Evolutionary conservation across 2,329 filamentous ascomycete species (phyloP), one percentile per base, ranked within the genome.

Genomic region (Fusarium sororula): DNA sequence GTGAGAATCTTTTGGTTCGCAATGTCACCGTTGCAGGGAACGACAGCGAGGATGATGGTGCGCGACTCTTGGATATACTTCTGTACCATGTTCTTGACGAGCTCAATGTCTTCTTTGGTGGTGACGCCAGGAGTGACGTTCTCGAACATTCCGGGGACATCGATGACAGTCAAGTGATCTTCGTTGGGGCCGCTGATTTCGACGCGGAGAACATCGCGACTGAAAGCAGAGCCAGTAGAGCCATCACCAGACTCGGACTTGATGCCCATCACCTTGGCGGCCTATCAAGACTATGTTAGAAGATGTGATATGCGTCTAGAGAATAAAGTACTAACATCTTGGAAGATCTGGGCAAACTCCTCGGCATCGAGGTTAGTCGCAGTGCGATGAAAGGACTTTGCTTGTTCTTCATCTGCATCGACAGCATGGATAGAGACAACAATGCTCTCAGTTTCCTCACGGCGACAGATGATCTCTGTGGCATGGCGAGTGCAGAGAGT

Each of bases 121-220:
- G 86, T 88, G 3, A 83, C 26, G 0, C 85, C 85, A 53, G 70
- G 65, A 0, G 76, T 78, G 1, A 41, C 60, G 24, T 75, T 73
- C 59, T 81, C 68, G 24, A 89, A 88, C n/a, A 89, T 86, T 0
- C 87, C 88, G 0, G 87, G 87, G 0, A 89, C 86, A 24, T 89
- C 87, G 10, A 89, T 89, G 12, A 89, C 81, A 0, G 87, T 89
- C 12, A 89, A 80, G 22, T 88, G 84, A 6, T 84, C 77, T 73
- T 81, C 85, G 0, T 83, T 55, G 0, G 87, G 87, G 0, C 87
- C 85, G 4, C 79, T 80, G 37, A 87, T 85, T 60, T 84, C 82
- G 1, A 84, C 79, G 0, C 79, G 78, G n/a, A 84, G 75, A 1
- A 84, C 70, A 44, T 89, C 85, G 9, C 85, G 80, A 37, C 85